Conservation (phyloP, 2,329 filamentous ascomycete species). For the Botrytis deweyae region DNA sequence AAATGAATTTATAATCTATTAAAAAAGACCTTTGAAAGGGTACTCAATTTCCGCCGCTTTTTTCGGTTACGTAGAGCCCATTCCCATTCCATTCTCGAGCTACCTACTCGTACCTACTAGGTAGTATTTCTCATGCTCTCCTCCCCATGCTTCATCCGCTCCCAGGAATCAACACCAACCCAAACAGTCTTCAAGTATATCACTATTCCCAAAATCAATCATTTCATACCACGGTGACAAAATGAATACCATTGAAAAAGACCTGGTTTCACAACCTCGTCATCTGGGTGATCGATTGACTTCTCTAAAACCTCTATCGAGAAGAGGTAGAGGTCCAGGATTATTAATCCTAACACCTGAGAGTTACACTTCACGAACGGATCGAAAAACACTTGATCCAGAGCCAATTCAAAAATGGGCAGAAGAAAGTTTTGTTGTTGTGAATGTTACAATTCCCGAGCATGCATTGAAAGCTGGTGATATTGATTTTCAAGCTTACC, state of each 20-base stretch:
- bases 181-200: not conserved
- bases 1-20: no score
- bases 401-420: conserved; percentile 43
- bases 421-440: conserved; percentile 40
- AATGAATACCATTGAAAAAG: not conserved
- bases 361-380: conserved; percentile 22
- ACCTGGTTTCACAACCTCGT: not conserved
- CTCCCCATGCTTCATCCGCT: not conserved
- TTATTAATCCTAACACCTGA: conserved; percentile 37
- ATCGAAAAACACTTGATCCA: conserved; percentile 30
- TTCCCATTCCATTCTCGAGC: no score
- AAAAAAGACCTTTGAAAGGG: no score
- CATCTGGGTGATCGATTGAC: not conserved
- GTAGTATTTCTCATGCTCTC: not conserved
- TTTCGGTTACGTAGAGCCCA: no score
- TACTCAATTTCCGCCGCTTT: no score
- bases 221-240: not conserved
- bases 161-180: not conserved
- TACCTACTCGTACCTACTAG: no score
- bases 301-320: conserved; percentile 26
- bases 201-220: not conserved
- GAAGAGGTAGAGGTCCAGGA: conserved; percentile 40
- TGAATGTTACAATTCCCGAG: conserved; percentile 4
- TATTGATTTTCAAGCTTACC: conserved; percentile 2
- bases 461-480: not conserved